Conservation (phyloP, 2,329 filamentous ascomycete genomes). For the Botryosphaeria dothidea region DNA sequence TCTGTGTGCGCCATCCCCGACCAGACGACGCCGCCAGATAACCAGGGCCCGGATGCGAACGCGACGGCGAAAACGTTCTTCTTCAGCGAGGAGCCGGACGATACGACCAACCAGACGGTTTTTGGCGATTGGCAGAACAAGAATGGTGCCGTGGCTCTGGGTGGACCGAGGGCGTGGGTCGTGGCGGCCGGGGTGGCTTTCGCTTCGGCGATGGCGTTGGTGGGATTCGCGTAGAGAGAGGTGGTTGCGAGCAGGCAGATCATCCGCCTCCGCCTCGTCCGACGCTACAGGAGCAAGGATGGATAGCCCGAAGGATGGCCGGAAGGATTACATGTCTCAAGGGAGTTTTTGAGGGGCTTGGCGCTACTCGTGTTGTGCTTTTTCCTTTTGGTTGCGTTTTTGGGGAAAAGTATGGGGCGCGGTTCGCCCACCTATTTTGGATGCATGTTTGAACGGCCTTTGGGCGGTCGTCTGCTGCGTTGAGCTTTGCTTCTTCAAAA, state of each 20-base stretch:
- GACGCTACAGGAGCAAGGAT: not conserved
- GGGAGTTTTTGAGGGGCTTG: not conserved
- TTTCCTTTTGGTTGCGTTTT: no score
- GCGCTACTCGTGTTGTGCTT: not conserved
- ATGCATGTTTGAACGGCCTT: no score
- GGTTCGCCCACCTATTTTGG: no score
- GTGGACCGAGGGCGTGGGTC: not conserved
- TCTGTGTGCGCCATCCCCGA: conserved; percentile 33
- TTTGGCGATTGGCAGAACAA: conserved; percentile 22
- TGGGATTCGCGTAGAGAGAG: not conserved
- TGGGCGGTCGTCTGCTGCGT: no score
- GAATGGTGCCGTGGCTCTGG: not conserved
- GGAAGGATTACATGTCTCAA: no score
- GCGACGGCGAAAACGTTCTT: conserved; percentile 38
- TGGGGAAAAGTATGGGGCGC: no score
- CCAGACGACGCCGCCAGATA: conserved; percentile 33
- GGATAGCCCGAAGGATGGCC: no score
- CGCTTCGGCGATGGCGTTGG: not conserved
- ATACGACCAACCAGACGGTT: conserved; percentile 33
- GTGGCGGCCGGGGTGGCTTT: conserved; percentile 2
- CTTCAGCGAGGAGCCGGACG: conserved; percentile 30
- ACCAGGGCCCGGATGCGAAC: conserved; percentile 25
- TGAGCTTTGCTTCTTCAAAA: no score
- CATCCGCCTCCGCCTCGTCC: no score
- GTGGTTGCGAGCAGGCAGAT: not conserved